Conservation (phyloP, 345 rosid species). For the Turnera subulata region DNA sequence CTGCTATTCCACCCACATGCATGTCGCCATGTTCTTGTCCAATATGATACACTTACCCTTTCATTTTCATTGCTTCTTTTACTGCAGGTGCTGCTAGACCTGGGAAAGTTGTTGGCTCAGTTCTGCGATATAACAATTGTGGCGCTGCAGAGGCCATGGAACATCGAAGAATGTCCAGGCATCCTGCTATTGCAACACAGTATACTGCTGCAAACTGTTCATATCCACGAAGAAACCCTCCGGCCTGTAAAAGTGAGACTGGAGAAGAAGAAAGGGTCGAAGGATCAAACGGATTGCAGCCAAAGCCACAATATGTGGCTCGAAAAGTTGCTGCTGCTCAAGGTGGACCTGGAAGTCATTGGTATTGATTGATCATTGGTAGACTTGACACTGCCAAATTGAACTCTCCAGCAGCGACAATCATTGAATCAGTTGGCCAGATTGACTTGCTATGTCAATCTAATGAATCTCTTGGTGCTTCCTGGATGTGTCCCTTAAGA, state of each 20-base stretch:
- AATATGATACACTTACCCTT: too few species aligned
- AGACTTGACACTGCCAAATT: too few species aligned
- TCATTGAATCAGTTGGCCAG: constrained; percentile 2
- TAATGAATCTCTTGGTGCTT: constrained; percentile 1
- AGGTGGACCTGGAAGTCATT: constrained; percentile 61
- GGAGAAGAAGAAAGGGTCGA: constrained; percentile 65
- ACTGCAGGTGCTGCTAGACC: constrained; percentile 75
- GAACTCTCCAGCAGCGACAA: background rate
- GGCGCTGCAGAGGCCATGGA: constrained; percentile 68
- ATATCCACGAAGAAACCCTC: constrained; percentile 62
- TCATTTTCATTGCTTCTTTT: background rate
- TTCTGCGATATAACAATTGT: constrained; percentile 76
- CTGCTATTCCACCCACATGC: too few species aligned
- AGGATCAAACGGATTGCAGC: constrained; percentile 62
- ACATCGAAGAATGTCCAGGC: constrained; percentile 65
- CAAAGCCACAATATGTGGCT: constrained; percentile 72
- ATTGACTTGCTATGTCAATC: constrained; percentile 7
- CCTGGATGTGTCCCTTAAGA: constrained; percentile 5
- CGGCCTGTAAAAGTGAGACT: constrained; percentile 54
- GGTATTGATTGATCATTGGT: constrained; percentile 44
- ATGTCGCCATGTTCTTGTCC: too few species aligned
- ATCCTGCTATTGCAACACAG: constrained; percentile 54
- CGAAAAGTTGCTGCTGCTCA: constrained; percentile 85
- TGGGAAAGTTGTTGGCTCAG: constrained; percentile 82
- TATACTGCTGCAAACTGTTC: constrained; percentile 39